A percentile compares a stretch with the other conserved stretches of the same genome.
Conservation (phyloP, 257 asterid genomes). For the Echium plantagineum region DNA sequence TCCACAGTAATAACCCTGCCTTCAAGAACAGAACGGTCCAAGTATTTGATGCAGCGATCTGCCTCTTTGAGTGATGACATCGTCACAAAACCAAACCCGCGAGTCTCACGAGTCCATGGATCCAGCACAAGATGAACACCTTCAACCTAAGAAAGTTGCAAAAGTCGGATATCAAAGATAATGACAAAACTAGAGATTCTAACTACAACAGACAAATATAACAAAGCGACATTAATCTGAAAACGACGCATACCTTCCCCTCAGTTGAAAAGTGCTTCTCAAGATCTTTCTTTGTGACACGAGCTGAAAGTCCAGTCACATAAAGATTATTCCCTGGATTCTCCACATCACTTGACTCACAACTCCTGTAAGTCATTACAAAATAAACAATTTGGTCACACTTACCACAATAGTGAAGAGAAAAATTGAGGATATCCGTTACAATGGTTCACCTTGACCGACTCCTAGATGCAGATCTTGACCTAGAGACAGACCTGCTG, state of each 20-base stretch:
- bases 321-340: slow-evolving; percentile 93
- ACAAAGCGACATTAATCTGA: background rate
- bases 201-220: background rate
- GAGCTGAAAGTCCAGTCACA: slow-evolving; percentile 76
- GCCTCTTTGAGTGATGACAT: slow-evolving; percentile 68
- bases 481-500: slow-evolving; percentile 48
- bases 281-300: slow-evolving; percentile 53
- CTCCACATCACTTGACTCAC: slow-evolving; percentile 37
- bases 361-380: slow-evolving; percentile 37
- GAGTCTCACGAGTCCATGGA: slow-evolving; percentile 75
- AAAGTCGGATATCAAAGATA: background rate
- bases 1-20: slow-evolving; percentile 89
- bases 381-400: background rate
- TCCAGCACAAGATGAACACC: slow-evolving; percentile 78
- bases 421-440: background rate
- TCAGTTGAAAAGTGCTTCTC: slow-evolving; percentile 76
- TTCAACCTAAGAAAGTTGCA: slow-evolving; percentile 35
- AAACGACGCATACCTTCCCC: slow-evolving; percentile 40
- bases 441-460: slow-evolving; percentile 51
- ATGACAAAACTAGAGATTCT: background rate
- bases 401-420: background rate
- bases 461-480: slow-evolving; percentile 37
- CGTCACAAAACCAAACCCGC: slow-evolving; percentile 88
- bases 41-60: slow-evolving; percentile 61
- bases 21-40: slow-evolving; percentile 73